Percentiles rank a stretch among this genome's conserved stretches.
phyloP scores from a whole-genome alignment of 306 rosid species.

The Psophocarpus tetragonolobus region DNA sequence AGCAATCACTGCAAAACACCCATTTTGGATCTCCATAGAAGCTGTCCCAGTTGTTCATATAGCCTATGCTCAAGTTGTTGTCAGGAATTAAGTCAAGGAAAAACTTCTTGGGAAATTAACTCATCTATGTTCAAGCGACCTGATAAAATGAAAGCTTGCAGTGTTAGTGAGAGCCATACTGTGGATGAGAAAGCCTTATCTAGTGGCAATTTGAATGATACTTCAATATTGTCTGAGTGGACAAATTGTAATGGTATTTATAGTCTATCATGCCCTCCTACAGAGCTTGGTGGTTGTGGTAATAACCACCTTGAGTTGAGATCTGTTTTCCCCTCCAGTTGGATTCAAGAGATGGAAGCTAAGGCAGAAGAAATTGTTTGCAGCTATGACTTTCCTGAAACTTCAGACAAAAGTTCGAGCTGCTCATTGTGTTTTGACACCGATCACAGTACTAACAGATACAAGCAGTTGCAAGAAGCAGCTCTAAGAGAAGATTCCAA shows the following conservation, averaged over 20 bases:
- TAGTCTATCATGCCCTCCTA: conserved; percentile 59
- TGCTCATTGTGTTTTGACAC: conserved; percentile 74
- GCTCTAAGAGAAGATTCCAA: conserved; percentile 70
- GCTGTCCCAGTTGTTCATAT: conserved; percentile 81
- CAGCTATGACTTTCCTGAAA: conserved; percentile 93
- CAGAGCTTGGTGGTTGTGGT: conserved; percentile 71
- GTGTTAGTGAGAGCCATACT: conserved; percentile 39
- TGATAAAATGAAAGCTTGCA: conserved; percentile 38
- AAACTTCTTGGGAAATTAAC: conserved; percentile 41
- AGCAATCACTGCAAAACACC: conserved; percentile 74
- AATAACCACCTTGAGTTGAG: conserved; percentile 69
- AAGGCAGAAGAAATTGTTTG: conserved; percentile 94
- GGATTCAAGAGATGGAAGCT: conserved; percentile 82
- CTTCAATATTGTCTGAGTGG: conserved; percentile 48
- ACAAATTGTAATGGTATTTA: conserved; percentile 49
- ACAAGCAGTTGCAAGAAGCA: conserved; percentile 71
- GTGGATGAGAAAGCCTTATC: conserved; percentile 43
- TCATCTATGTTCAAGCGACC: conserved; percentile 40
- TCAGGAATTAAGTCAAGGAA: conserved; percentile 52
- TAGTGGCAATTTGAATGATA: conserved; percentile 35
- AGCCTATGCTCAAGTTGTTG: conserved; percentile 79
- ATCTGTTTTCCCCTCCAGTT: conserved; percentile 62
- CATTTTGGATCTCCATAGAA: conserved; percentile 83
- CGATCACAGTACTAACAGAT: conserved; percentile 51
- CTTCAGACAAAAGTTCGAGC: conserved; percentile 64